Evolutionary conservation across 2,329 filamentous ascomycete genomes (phyloP).

Genomic region (Ophiostoma sp.): DNA sequence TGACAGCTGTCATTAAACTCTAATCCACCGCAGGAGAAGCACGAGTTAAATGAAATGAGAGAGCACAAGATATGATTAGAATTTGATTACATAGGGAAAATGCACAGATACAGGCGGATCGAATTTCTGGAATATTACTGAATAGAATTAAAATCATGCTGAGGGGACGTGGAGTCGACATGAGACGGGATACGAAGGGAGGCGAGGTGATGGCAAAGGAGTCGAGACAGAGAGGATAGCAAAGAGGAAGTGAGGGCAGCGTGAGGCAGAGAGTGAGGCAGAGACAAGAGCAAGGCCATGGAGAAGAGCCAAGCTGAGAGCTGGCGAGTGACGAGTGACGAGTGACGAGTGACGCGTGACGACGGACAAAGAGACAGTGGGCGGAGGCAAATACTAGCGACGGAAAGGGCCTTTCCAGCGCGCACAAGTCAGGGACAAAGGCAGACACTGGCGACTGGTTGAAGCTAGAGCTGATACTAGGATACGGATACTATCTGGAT

Average conservation of each 20-base stretch:
- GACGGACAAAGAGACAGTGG: neutral
- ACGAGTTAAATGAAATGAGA: slow-evolving; percentile 5
- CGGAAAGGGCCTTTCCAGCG: slow-evolving; percentile 4
- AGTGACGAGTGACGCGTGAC: too few species aligned
- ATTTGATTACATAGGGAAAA: neutral
- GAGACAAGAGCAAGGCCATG: neutral
- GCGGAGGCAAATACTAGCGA: neutral
- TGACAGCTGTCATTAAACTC: neutral
- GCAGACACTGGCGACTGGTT: neutral
- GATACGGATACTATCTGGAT: neutral
- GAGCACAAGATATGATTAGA: neutral
- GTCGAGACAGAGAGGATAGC: neutral
- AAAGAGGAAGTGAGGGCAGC: neutral
- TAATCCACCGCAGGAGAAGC: slow-evolving; percentile 10
- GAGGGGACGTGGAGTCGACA: neutral
- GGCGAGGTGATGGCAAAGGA: neutral
- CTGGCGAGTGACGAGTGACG: neutral
- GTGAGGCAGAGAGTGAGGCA: neutral
- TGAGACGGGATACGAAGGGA: neutral
- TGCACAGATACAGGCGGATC: neutral
- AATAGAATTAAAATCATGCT: neutral
- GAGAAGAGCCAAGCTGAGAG: neutral
- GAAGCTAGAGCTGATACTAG: neutral
- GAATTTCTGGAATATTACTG: slow-evolving; percentile 3
- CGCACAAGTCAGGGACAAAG: slow-evolving; percentile 4